These are phyloP conservation scores for Mucor saturninus DNA, from an alignment of 371 early-diverging fungal genomes.

Conservation along the genomic window DNA sequence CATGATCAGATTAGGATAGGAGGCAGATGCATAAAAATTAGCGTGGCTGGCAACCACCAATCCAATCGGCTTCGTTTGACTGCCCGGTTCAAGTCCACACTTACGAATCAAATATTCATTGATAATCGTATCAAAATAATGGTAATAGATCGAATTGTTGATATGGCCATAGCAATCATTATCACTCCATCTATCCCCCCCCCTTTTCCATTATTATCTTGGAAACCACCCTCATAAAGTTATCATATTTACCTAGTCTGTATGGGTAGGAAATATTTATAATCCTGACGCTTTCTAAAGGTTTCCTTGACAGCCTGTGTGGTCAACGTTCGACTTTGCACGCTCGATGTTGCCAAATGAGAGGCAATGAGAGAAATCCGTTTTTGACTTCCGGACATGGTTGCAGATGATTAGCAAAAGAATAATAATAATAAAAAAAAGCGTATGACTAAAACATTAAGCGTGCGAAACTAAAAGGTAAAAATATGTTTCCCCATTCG, in stretches of 20 bases:
- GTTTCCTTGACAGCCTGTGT: slow-evolving; percentile 15
- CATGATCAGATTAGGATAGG: slow-evolving; percentile 59
- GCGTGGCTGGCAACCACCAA: slow-evolving; percentile 60
- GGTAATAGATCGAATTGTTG: slow-evolving; percentile 66
- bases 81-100: slow-evolving; percentile 49
- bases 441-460: neutral
- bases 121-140: slow-evolving; percentile 65
- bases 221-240: neutral
- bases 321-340: slow-evolving; percentile 1
- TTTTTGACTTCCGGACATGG: slow-evolving; percentile 13
- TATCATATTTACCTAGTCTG: slow-evolving; percentile 38
- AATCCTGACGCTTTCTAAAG: slow-evolving; percentile 35
- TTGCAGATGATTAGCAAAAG: neutral
- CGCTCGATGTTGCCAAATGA: slow-evolving; percentile 6
- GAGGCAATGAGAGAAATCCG: slow-evolving; percentile 23
- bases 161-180: slow-evolving; percentile 70
- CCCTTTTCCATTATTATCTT: neutral
- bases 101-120: slow-evolving; percentile 61
- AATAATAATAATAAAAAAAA: neutral
- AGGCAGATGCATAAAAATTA: slow-evolving; percentile 53
- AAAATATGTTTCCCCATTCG: neutral
- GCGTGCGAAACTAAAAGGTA: neutral
- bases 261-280: slow-evolving; percentile 50
- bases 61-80: slow-evolving; percentile 53
- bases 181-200: slow-evolving; percentile 55